Conservation (phyloP, 148 eudicot species). For the Rhododendron henanense region DNA sequence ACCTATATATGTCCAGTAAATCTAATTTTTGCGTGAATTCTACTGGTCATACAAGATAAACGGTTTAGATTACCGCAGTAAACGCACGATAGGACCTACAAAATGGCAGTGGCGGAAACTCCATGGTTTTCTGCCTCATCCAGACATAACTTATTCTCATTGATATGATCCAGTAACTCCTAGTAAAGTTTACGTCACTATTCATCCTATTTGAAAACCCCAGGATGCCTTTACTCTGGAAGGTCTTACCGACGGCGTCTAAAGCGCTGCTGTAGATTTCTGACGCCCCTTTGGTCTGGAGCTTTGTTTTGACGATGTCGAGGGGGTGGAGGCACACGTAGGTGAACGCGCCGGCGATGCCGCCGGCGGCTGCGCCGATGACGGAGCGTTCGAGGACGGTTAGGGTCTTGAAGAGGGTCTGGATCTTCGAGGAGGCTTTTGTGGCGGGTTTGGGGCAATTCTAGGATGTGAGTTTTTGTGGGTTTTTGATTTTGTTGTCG, state of each 20-base stretch:
- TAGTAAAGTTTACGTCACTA: no score
- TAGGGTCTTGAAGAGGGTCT: slow-evolving; percentile 38
- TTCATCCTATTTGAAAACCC: slow-evolving; percentile 19
- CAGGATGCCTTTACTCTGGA: slow-evolving; percentile 55
- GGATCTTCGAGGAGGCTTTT: slow-evolving; percentile 22
- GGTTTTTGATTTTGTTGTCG: slow-evolving; percentile 25
- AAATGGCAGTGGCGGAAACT: no score
- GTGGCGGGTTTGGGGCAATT: slow-evolving; percentile 43
- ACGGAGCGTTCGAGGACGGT: slow-evolving; percentile 70
- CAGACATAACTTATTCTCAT: no score
- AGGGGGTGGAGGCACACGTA: slow-evolving; percentile 80
- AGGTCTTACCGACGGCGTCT: slow-evolving; percentile 67
- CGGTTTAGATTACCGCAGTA: no score
- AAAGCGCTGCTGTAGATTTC: slow-evolving; percentile 61
- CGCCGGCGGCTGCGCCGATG: slow-evolving; percentile 83
- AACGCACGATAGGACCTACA: no score
- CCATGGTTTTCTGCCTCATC: no score
- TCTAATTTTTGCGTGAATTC: no score
- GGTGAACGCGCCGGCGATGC: slow-evolving; percentile 83
- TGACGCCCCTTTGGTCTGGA: slow-evolving; percentile 81
- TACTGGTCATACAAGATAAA: no score
- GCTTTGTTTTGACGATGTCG: slow-evolving; percentile 83
- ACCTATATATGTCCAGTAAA: no score
- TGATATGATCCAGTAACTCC: no score
- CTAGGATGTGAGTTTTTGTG: slow-evolving; percentile 36